Evolutionary conservation across 495 filamentous ascomycete genomes (phyloP).

Genomic region (Tuber borchii): DNA sequence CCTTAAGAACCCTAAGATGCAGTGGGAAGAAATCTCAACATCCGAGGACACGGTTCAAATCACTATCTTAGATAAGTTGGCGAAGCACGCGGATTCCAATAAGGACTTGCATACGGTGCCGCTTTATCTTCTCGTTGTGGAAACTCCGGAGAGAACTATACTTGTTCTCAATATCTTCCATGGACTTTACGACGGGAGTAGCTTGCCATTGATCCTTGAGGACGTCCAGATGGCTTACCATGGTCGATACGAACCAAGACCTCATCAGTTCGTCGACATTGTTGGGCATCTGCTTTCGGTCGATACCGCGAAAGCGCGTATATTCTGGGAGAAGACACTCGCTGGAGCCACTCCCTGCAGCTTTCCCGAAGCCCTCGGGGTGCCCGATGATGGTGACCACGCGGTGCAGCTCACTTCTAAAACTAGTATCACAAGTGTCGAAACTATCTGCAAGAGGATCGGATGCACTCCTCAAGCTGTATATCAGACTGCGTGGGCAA

Average conservation of each 20-base stretch:
- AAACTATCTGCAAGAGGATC: slow-evolving; percentile 50
- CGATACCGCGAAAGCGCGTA: slow-evolving; percentile 50
- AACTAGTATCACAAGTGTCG: slow-evolving; percentile 41
- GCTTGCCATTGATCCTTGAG: slow-evolving; percentile 60
- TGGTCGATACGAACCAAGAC: slow-evolving; percentile 17
- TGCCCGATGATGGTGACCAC: slow-evolving; percentile 12
- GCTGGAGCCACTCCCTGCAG: slow-evolving; percentile 42
- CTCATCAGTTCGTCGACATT: slow-evolving; percentile 43
- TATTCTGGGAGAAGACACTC: slow-evolving; percentile 64
- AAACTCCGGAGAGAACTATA: slow-evolving; percentile 36
- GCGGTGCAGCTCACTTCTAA: slow-evolving; percentile 26
- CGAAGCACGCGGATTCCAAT: slow-evolving; percentile 47
- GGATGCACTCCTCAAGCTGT: slow-evolving; percentile 70
- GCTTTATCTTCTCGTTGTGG: slow-evolving; percentile 44
- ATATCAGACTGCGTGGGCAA: slow-evolving; percentile 63
- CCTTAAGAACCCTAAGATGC: slow-evolving; percentile 46
- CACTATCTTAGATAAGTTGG: slow-evolving; percentile 37
- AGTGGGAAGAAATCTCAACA: slow-evolving; percentile 47
- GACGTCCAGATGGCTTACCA: slow-evolving; percentile 48
- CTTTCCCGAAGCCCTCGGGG: slow-evolving; percentile 31
- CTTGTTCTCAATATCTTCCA: slow-evolving; percentile 70
- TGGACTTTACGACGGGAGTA: slow-evolving; percentile 80
- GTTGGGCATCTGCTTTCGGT: slow-evolving; percentile 47
- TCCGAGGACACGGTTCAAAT: slow-evolving; percentile 37
- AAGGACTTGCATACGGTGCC: slow-evolving; percentile 41